phyloP scores from a whole-genome alignment of 192 early-diverging fungal genomes.

The Linnemannia hyalina region DNA sequence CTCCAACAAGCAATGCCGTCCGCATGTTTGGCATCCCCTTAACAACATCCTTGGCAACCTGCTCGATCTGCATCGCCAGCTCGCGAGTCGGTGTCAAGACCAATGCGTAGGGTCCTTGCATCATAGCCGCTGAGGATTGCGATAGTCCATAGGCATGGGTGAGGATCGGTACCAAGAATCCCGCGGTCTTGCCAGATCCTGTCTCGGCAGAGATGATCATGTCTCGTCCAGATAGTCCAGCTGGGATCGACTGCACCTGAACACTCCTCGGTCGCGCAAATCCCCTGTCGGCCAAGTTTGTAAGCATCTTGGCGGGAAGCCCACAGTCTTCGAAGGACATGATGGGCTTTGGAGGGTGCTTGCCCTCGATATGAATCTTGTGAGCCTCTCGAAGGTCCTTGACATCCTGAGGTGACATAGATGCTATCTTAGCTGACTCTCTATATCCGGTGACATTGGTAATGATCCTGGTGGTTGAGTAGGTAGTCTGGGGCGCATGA shows the following conservation, averaged over 20 bases:
- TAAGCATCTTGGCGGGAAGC: conserved; percentile 50
- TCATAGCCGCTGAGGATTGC: conserved; percentile 20
- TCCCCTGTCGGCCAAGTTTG: conserved; percentile 47
- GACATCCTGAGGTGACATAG: conserved; percentile 8
- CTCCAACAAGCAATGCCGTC: conserved; percentile 69
- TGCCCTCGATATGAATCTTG: conserved; percentile 57
- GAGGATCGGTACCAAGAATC: conserved; percentile 62
- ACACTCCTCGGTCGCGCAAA: conserved; percentile 45
- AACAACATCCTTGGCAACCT: conserved; percentile 51
- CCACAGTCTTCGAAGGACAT: conserved; percentile 59
- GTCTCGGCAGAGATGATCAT: conserved; percentile 65
- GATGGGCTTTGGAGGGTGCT: conserved; percentile 58
- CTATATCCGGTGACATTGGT: conserved; percentile 58
- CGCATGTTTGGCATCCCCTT: conserved; percentile 62
- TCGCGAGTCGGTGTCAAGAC: conserved; percentile 68
- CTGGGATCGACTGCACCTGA: conserved; percentile 57
- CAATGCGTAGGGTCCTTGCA: conserved; percentile 58
- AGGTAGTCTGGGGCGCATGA: not conserved
- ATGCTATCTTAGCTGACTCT: conserved; percentile 24
- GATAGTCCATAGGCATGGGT: conserved; percentile 33
- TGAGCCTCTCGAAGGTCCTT: conserved; percentile 18
- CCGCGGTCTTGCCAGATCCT: conserved; percentile 66
- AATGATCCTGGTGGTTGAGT: conserved; percentile 21
- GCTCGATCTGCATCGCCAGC: conserved; percentile 65
- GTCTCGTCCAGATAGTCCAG: conserved; percentile 61